These are phyloP conservation scores for Bipolaris gigantea DNA, from an alignment of 2,329 filamentous ascomycete species.

Conservation along the genomic window DNA sequence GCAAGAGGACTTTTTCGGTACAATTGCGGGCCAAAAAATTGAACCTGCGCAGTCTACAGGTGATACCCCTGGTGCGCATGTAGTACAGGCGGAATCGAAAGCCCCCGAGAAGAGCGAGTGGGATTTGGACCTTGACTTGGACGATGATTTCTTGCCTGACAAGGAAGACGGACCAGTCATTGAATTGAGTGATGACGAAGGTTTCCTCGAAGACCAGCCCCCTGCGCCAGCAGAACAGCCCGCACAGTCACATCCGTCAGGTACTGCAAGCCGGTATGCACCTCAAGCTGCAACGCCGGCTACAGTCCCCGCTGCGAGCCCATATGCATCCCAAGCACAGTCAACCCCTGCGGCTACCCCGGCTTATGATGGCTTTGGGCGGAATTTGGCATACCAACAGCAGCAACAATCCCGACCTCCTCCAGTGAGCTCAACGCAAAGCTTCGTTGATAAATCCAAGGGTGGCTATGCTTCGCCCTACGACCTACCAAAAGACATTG, in stretches of 20 bases:
- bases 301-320: constrained; percentile 39
- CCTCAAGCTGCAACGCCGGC: constrained; percentile 35
- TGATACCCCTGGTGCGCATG: constrained; percentile 26
- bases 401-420: constrained; percentile 46
- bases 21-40: constrained; percentile 15
- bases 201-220: constrained; percentile 73
- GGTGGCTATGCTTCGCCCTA: constrained; percentile 93
- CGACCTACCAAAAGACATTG: constrained; percentile 87
- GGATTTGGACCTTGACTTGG: constrained; percentile 82
- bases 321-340: constrained; percentile 56
- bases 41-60: constrained; percentile 22
- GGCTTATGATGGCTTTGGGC: constrained; percentile 38
- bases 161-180: constrained; percentile 55
- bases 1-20: constrained; percentile 39
- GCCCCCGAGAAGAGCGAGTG: constrained; percentile 67
- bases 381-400: constrained; percentile 29
- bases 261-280: constrained; percentile 40
- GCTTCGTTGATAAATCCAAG: constrained; percentile 88
- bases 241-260: constrained; percentile 19
- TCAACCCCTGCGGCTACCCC: constrained; percentile 47
- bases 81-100: constrained; percentile 18
- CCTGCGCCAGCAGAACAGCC: constrained; percentile 31
- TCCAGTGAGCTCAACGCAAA: constrained; percentile 64
- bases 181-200: constrained; percentile 82
- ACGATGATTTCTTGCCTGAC: constrained; percentile 70